phyloP scores from a whole-genome alignment of 2,329 filamentous ascomycete species.

The Colletotrichum sp. region DNA sequence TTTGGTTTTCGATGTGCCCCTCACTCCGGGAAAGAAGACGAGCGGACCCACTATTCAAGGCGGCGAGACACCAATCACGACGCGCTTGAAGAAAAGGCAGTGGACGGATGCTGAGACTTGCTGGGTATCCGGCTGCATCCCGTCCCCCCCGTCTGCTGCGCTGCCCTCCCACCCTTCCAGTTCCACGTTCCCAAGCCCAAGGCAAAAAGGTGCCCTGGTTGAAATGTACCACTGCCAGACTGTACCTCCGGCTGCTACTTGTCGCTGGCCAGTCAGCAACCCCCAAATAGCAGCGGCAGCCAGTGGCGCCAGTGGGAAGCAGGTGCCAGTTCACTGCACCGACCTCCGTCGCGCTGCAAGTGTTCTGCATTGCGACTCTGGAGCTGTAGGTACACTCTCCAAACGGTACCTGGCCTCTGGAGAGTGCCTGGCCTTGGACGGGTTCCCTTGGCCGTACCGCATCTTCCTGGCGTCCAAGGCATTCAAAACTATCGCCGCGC shows the following conservation, averaged over 20 bases:
- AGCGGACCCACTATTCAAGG: background rate
- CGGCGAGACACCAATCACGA: background rate
- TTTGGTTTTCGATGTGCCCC: slow-evolving; percentile 2
- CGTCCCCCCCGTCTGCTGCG: background rate
- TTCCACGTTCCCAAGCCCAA: background rate
- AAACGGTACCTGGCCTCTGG: background rate
- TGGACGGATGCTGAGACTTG: slow-evolving; percentile 18
- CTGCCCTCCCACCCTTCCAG: background rate
- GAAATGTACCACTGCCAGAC: background rate
- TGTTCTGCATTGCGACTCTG: background rate
- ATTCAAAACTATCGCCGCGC: slow-evolving; percentile 39
- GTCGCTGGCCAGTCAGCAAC: background rate
- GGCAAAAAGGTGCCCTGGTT: background rate
- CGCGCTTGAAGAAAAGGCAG: slow-evolving; percentile 1
- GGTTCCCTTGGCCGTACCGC: background rate
- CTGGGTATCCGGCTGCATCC: slow-evolving; percentile 19
- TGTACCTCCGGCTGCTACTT: background rate
- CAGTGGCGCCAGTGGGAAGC: background rate
- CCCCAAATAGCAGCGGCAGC: background rate
- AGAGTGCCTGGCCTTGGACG: background rate
- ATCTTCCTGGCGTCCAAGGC: slow-evolving; percentile 11
- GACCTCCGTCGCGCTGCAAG: background rate
- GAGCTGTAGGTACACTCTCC: background rate
- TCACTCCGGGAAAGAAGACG: background rate
- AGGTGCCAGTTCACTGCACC: background rate